phyloP scores from a whole-genome alignment of 2,329 filamentous ascomycete species.

The Diaporthe velutina region DNA sequence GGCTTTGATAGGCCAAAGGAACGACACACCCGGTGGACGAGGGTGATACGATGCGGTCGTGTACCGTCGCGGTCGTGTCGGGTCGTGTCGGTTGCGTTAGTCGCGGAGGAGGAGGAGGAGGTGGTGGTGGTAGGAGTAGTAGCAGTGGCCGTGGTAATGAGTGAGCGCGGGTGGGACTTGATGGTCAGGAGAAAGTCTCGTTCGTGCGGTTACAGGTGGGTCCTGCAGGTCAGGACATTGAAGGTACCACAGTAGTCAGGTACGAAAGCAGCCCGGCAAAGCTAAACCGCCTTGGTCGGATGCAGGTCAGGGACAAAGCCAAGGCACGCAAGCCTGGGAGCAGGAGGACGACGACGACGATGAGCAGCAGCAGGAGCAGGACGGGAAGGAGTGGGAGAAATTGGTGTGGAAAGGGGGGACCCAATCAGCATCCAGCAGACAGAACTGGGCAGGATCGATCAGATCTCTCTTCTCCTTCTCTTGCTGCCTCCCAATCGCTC shows the following conservation, averaged over 20 bases:
- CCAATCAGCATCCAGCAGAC: neutral
- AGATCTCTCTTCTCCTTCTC: neutral
- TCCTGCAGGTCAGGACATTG: neutral
- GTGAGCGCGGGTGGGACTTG: neutral
- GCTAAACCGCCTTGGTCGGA: conserved; percentile 15
- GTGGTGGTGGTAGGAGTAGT: neutral
- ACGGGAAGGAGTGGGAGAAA: neutral
- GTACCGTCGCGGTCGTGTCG: neutral
- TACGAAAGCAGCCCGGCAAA: conserved; percentile 21
- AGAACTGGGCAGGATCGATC: neutral
- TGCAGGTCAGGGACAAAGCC: conserved; percentile 16
- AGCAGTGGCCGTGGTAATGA: too few relatives aligned
- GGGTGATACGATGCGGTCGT: neutral
- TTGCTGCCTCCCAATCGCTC: neutral
- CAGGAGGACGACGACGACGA: neutral
- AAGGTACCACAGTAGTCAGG: conserved; percentile 6
- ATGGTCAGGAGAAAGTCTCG: conserved; percentile 14
- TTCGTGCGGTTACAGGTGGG: neutral
- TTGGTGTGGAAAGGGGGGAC: neutral
- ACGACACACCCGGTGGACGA: neutral
- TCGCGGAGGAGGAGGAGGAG: neutral
- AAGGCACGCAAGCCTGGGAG: conserved; percentile 1
- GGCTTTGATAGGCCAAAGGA: neutral
- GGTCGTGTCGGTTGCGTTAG: neutral
- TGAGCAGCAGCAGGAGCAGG: neutral